Percentiles rank a stretch among this genome's conserved stretches.
These are phyloP conservation scores for Cudoniella acicularis DNA, from an alignment of 495 filamentous ascomycete species.

Conservation along the genomic window DNA sequence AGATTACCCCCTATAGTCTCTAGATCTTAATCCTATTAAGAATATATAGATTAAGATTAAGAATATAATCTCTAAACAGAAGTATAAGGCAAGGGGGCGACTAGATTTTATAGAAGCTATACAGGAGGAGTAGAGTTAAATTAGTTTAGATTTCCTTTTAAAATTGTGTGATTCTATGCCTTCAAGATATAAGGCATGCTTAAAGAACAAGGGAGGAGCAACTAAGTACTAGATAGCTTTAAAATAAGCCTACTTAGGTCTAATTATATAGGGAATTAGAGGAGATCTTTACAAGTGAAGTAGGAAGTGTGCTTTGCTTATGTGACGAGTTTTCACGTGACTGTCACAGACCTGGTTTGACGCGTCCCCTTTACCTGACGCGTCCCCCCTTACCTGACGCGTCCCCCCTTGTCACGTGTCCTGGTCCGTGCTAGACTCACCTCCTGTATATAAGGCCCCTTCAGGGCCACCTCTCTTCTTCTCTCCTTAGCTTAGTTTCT, in stretches of 20 bases:
- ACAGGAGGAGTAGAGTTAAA: background rate
- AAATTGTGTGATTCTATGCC: too few relatives aligned
- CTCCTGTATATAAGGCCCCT: too few relatives aligned
- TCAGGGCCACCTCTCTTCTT: too few relatives aligned
- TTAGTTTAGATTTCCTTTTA: too few relatives aligned
- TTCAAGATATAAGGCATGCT: background rate
- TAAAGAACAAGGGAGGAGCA: background rate
- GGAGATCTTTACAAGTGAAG: background rate
- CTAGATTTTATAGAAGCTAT: background rate
- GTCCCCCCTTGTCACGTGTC: too few relatives aligned
- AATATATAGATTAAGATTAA: background rate
- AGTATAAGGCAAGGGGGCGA: background rate
- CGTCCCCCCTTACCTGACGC: too few relatives aligned
- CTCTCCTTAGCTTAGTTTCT: too few relatives aligned
- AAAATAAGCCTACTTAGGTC: background rate
- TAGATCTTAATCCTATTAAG: too few relatives aligned
- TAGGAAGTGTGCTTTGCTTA: background rate
- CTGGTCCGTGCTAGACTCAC: too few relatives aligned
- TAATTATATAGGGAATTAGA: background rate
- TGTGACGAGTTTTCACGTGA: background rate
- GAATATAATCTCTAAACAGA: background rate
- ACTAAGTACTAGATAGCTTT: slow-evolving; percentile 8
- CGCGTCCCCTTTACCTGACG: too few relatives aligned
- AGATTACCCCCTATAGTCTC: slow-evolving; percentile 4
- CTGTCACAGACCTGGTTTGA: too few relatives aligned